Percentiles rank a stretch among this genome's conserved stretches.
These are phyloP conservation scores for Cymbidium sinense DNA, from an alignment of 106 monocot genomes.

Conservation along the genomic window DNA sequence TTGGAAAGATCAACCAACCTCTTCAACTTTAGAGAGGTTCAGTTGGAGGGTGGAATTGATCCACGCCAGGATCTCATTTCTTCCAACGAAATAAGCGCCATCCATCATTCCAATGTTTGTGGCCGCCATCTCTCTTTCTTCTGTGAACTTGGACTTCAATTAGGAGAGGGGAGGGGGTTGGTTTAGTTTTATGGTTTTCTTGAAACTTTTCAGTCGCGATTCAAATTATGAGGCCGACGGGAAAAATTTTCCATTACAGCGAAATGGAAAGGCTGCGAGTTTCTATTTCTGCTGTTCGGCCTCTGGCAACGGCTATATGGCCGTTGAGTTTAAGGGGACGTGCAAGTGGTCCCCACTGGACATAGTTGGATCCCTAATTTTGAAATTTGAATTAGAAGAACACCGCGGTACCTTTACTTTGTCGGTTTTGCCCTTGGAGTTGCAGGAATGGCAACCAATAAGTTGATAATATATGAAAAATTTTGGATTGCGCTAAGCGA, in stretches of 20 bases:
- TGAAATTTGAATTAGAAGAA: too few species aligned
- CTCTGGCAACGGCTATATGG: not conserved
- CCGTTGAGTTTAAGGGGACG: not conserved
- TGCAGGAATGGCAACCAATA: too few species aligned
- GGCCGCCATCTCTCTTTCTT: slow-evolving; percentile 27
- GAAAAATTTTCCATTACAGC: not conserved
- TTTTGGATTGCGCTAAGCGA: too few species aligned
- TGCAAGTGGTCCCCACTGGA: not conserved
- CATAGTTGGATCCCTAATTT: too few species aligned
- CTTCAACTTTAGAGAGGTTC: slow-evolving; percentile 89
- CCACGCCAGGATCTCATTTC: slow-evolving; percentile 89
- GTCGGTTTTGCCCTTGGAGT: too few species aligned
- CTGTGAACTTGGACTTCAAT: too few species aligned
- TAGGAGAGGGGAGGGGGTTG: not conserved
- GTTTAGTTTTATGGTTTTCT: too few species aligned
- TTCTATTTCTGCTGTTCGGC: not conserved
- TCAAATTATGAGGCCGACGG: too few species aligned
- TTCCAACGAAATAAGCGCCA: slow-evolving; percentile 87
- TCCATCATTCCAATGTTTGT: slow-evolving; percentile 98
- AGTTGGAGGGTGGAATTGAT: slow-evolving; percentile 98
- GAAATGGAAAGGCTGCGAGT: not conserved
- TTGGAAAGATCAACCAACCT: slow-evolving; percentile 34
- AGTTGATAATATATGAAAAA: too few species aligned
- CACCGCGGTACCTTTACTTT: too few species aligned
- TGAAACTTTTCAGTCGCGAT: too few species aligned